Evolutionary conservation across 441 rosid genomes (phyloP).

Genomic region (Erodium moschatum): DNA sequence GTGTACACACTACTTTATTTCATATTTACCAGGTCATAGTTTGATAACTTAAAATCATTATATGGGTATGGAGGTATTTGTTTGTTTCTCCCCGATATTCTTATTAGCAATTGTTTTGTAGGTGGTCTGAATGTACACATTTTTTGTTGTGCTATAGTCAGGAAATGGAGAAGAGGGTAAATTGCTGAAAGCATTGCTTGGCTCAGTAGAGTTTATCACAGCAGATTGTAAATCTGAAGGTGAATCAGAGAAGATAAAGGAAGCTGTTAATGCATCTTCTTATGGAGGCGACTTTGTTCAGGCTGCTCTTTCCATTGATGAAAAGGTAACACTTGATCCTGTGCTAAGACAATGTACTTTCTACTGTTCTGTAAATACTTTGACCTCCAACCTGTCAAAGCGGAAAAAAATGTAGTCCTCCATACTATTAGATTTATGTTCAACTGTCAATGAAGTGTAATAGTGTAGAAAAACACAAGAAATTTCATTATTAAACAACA

Average conservation of each 20-base stretch:
- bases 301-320: slow-evolving; percentile 76
- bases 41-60: background rate
- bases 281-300: slow-evolving; percentile 73
- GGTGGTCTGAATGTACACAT: slow-evolving; percentile 17
- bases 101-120: background rate
- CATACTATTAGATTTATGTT: background rate
- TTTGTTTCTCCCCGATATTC: background rate
- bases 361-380: background rate
- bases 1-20: background rate
- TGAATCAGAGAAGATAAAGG: slow-evolving; percentile 56
- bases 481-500: background rate
- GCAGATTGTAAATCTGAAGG: slow-evolving; percentile 60
- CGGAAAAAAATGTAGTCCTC: background rate
- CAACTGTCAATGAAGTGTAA: background rate
- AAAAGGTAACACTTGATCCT: slow-evolving; percentile 43
- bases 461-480: background rate
- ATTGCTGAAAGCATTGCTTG: slow-evolving; percentile 67
- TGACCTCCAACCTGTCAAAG: background rate
- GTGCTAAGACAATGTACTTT: background rate
- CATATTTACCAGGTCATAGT: background rate
- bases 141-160: slow-evolving; percentile 39
- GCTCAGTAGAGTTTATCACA: slow-evolving; percentile 77
- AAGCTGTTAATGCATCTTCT: slow-evolving; percentile 63
- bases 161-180: slow-evolving; percentile 36
- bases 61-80: background rate